phyloP scores from a whole-genome alignment of 495 filamentous ascomycete species.

The Xylaria intraflava region DNA sequence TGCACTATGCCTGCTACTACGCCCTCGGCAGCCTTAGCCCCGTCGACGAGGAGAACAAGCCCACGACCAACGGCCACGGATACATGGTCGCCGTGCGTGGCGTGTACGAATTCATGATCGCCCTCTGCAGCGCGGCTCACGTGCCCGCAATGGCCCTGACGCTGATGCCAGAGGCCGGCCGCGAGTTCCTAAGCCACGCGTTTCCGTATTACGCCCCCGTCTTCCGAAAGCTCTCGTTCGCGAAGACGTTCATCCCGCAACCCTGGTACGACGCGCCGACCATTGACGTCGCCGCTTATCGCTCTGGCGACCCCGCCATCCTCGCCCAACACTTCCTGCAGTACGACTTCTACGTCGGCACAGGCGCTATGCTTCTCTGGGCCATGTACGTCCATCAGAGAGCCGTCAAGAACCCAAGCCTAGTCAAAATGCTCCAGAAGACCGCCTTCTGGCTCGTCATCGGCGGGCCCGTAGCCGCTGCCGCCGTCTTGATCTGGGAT shows the following conservation, averaged over 20 bases:
- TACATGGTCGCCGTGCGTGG: slow-evolving; percentile 37
- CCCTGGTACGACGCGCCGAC: slow-evolving; percentile 14
- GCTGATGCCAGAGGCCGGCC: slow-evolving; percentile 30
- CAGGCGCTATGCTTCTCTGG: slow-evolving; percentile 48
- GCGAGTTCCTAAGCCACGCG: slow-evolving; percentile 28
- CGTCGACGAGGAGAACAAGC: slow-evolving; percentile 21
- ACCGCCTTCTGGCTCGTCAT: slow-evolving; percentile 36
- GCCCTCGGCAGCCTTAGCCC: slow-evolving; percentile 17
- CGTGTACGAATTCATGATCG: slow-evolving; percentile 50
- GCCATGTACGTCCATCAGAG: slow-evolving; percentile 41
- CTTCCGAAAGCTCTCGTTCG: slow-evolving; percentile 37
- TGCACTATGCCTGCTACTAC: slow-evolving; percentile 24
- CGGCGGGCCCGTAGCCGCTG: slow-evolving; percentile 45
- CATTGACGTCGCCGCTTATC: slow-evolving; percentile 23
- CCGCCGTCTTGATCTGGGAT: slow-evolving; percentile 51
- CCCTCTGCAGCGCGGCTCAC: slow-evolving; percentile 43
- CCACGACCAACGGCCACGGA: slow-evolving; percentile 18
- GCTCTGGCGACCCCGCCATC: slow-evolving; percentile 37
- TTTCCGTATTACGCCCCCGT: slow-evolving; percentile 39
- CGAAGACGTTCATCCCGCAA: slow-evolving; percentile 22
- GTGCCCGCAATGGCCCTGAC: slow-evolving; percentile 33
- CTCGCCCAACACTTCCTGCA: slow-evolving; percentile 50
- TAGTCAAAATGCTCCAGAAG: slow-evolving; percentile 33
- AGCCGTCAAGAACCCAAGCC: slow-evolving; percentile 23
- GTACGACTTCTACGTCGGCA: slow-evolving; percentile 53